Conservation (phyloP, 257 asterid species). For the Capsicum rhomboideum region DNA sequence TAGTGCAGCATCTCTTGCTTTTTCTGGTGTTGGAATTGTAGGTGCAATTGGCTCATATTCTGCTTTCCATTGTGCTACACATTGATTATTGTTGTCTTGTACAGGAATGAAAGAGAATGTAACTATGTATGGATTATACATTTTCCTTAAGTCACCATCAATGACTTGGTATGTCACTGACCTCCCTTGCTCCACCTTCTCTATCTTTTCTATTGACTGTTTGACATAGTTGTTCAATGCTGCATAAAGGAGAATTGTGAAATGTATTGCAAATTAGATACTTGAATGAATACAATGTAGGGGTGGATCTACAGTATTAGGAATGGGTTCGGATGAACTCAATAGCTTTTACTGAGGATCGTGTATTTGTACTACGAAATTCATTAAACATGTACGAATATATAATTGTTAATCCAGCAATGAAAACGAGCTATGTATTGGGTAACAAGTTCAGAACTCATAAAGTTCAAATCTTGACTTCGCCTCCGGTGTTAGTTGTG, state of each 20-base stretch:
- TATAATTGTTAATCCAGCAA: no score
- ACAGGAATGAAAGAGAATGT: neutral
- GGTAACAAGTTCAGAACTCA: no score
- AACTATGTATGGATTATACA: conserved; percentile 8
- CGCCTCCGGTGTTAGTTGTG: no score
- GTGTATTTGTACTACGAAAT: no score
- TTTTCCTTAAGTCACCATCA: neutral
- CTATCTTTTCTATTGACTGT: neutral
- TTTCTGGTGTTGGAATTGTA: neutral
- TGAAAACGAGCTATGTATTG: no score
- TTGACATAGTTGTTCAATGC: neutral
- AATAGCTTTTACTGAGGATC: no score
- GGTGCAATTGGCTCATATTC: neutral
- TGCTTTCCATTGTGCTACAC: neutral
- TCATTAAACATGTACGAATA: no score
- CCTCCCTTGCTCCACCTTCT: neutral
- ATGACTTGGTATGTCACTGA: neutral
- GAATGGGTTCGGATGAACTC: no score
- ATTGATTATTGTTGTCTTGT: neutral
- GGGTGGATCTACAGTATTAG: no score
- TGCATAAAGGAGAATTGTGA: neutral
- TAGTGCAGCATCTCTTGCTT: conserved; percentile 7
- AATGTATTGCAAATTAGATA: no score
- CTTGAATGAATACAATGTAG: no score
- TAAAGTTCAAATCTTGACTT: no score